Conservation (phyloP, 345 rosid genomes). For the Populus nigra region DNA sequence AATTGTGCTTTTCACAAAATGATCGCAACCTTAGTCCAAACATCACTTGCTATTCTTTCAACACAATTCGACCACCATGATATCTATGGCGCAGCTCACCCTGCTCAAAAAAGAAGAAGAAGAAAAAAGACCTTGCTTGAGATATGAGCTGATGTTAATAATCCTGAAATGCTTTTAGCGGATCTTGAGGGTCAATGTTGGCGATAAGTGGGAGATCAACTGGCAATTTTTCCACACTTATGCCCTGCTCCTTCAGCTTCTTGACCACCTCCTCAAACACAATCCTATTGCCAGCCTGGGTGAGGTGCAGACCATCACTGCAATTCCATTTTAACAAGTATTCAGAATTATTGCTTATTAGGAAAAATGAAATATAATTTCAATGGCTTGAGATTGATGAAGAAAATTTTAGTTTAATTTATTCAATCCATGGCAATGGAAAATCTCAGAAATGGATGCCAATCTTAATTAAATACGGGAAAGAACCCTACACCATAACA, state of each 20-base stretch:
- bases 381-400: background rate
- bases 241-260: slow-evolving; percentile 50
- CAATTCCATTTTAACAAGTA: slow-evolving; percentile 6
- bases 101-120: background rate
- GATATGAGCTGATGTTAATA: background rate
- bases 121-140: background rate
- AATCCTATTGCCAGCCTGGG: slow-evolving; percentile 51
- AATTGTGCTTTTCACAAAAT: background rate
- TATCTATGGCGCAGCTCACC: background rate
- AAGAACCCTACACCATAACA: background rate
- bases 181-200: slow-evolving; percentile 56
- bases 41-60: too few species aligned
- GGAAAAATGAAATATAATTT: background rate
- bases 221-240: slow-evolving; percentile 49
- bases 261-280: slow-evolving; percentile 67
- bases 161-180: slow-evolving; percentile 54
- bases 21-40: background rate
- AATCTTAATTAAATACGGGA: background rate
- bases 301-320: slow-evolving; percentile 85
- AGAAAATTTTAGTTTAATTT: background rate
- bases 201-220: slow-evolving; percentile 61
- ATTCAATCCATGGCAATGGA: background rate
- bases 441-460: background rate
- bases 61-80: too few species aligned
- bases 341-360: background rate